Evolutionary conservation across 306 rosid genomes (phyloP).

Genomic region (Vachellia collinsii): DNA sequence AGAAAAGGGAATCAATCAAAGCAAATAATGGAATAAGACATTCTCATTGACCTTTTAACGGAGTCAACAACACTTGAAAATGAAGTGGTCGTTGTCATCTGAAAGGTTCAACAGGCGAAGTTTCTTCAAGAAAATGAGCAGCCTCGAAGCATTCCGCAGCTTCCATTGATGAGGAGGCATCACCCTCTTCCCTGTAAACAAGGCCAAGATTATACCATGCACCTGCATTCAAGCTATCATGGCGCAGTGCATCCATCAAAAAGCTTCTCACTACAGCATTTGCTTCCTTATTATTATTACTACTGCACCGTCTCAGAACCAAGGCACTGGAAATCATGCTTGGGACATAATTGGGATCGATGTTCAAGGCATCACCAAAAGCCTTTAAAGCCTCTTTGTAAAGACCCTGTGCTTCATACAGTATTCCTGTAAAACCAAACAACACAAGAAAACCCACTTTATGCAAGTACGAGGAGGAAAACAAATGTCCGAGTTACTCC

Average conservation of each 20-base stretch:
- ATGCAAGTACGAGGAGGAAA: background rate
- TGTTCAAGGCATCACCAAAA: constrained; percentile 59
- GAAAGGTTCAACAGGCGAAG: constrained; percentile 90
- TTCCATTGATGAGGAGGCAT: constrained; percentile 47
- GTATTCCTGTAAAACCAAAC: constrained; percentile 52
- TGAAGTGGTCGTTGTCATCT: constrained; percentile 43
- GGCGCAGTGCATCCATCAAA: constrained; percentile 75
- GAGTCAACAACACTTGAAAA: constrained; percentile 19
- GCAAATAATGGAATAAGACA: constrained; percentile 12
- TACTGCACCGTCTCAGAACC: constrained; percentile 59
- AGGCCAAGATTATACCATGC: constrained; percentile 90
- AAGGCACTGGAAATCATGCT: constrained; percentile 77
- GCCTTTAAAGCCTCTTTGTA: constrained; percentile 73
- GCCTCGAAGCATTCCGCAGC: constrained; percentile 86
- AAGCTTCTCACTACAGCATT: constrained; percentile 59
- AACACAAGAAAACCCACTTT: constrained; percentile 9
- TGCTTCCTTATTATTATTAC: constrained; percentile 40
- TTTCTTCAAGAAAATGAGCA: constrained; percentile 72
- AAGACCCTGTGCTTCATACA: constrained; percentile 67
- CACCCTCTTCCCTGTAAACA: constrained; percentile 56
- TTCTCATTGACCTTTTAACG: constrained; percentile 24
- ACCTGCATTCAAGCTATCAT: constrained; percentile 65
- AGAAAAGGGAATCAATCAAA: background rate
- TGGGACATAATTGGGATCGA: constrained; percentile 69
- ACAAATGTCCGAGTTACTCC: background rate